Evolutionary conservation across 805 yeast species (phyloP), one percentile per base, ranked within the genome.

Genomic region (Kodamaea fukazawae): DNA sequence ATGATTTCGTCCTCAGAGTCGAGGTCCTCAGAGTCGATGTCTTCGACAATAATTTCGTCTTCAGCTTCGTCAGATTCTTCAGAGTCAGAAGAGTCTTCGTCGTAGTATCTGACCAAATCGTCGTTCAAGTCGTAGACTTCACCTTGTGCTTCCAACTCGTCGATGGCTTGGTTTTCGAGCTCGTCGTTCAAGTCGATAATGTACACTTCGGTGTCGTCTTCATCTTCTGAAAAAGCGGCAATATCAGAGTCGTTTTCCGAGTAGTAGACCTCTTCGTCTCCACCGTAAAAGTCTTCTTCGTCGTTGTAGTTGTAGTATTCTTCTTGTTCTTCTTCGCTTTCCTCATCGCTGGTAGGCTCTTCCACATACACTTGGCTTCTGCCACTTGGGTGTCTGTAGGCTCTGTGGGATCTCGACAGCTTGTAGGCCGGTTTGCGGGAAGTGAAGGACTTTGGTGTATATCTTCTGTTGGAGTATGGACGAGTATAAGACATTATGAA

Each of bases 311-410:
- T 44, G 38, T 56, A 61, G 9, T 55, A 60, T 48, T 60, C 58
- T 20, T 44, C 57, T 18, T 52, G 57, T 11, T 46, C 53, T 10
- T 44, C 51, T 26, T 46, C 55, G 16, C 43, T 44, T 34, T 59
- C 67, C 12, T 55, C 54, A 27, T 63, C 70, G 36, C 65, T 59
- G 33, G 59, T 65, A 22, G 75, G 73, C 49, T 69, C 75, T 55
- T 69, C 75, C 25, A 69, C 68, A 42, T 53, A 67, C n/a, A 65
- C 71, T 30, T 32, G 26, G 25, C 41, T 38, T 27, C 32, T 14
- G 8, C 23, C 23, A 20, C 23, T 31, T 11, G 42, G 42, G 26
- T 38, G 25, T 33, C 67, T 54, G 50, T 63, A 65, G 29, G 23
- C 23, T 20, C 23, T 20, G 23, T 20, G 23, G 8, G 51, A 53